These are phyloP conservation scores for Blastocrithidia nonstop DNA, from an alignment of 208 protist species.

Conservation along the genomic window DNA sequence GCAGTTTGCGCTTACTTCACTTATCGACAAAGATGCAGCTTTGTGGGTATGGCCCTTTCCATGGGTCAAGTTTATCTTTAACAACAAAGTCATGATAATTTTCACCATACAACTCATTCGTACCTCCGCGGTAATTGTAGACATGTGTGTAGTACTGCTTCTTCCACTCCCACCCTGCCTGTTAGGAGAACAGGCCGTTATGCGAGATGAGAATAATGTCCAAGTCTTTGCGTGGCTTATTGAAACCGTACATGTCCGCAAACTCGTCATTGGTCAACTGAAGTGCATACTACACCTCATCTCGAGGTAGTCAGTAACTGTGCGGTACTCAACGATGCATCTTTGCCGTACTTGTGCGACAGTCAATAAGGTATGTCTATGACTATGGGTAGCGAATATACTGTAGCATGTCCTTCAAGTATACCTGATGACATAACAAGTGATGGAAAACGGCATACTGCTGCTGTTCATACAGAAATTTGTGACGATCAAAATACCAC, in stretches of 20 bases:
- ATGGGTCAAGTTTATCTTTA: conserved; percentile 59
- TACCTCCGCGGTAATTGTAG: conserved; percentile 83
- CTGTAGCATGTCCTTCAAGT: conserved; percentile 66
- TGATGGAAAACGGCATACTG: conserved; percentile 69
- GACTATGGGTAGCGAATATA: conserved; percentile 59
- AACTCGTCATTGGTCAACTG: conserved; percentile 78
- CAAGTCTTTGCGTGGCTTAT: conserved; percentile 42
- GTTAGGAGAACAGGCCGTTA: conserved; percentile 72
- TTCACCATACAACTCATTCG: conserved; percentile 81
- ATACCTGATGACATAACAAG: conserved; percentile 77
- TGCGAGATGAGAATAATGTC: conserved; percentile 85
- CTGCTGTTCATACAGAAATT: conserved; percentile 82
- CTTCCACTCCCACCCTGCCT: conserved; percentile 79
- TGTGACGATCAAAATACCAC: conserved; percentile 85
- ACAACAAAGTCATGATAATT: conserved; percentile 57
- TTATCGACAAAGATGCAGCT: conserved; percentile 84
- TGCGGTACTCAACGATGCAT: conserved; percentile 84
- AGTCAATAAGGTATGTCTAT: conserved; percentile 64
- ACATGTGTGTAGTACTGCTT: conserved; percentile 82
- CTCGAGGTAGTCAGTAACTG: conserved; percentile 74
- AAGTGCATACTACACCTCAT: conserved; percentile 83
- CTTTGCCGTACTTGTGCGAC: conserved; percentile 34
- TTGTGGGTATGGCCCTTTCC: conserved; percentile 84
- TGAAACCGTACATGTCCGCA: conserved; percentile 81
- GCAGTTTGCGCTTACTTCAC: conserved; percentile 83